Evolutionary conservation across 129 eudicot species (phyloP), one percentile per base, ranked within the genome.

Genomic region (Helichrysum umbraculigerum): DNA sequence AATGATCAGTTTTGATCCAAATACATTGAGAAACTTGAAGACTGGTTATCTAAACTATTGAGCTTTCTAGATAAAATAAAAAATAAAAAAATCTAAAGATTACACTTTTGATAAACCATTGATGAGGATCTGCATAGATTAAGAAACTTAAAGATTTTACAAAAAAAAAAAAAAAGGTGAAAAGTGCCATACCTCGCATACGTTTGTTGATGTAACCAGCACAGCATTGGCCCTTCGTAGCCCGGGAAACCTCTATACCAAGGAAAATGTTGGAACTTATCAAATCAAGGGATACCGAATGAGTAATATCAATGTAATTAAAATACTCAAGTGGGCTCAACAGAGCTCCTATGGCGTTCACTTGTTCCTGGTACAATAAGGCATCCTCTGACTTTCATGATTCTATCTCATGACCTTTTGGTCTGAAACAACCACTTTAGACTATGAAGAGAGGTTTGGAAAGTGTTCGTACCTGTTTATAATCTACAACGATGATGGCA

Each of bases 121-220:
- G 57, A 34, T 70, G 34, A 7, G 7, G 8, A 63, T 59, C 35
- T 70, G 47, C 32, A 41, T 19, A 28, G 29, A 63, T 52, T 17
- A 32, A 71, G 63, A 73, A 73, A 72, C 66, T 39, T 44, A 76
- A 20, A 70, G 12, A 35, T 3, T 5, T 15, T 33, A 17, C n/a
- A 58, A 68, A 56, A 0, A 25, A 25, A 25, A 0, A 25, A 25
- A 25, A 25, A 25, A 25, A n/a, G n/a, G n/a, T n/a, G 9, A n/a
- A 51, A 73, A 15, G 62, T 16, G 47, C 33, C 88, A 71, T 47
- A 89, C 96, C 98, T 92, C 82, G 62, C 96, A 92, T 52, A 68
- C 54, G 14, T 78, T 76, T 51, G 82, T 66, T 75, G 62, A 47
- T 61, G 81, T 73, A 34, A 73, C 70, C 66, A 66, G 76, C 12